These are phyloP conservation scores for Xylaria scruposa DNA, from an alignment of 495 filamentous ascomycete genomes.

Conservation along the genomic window DNA sequence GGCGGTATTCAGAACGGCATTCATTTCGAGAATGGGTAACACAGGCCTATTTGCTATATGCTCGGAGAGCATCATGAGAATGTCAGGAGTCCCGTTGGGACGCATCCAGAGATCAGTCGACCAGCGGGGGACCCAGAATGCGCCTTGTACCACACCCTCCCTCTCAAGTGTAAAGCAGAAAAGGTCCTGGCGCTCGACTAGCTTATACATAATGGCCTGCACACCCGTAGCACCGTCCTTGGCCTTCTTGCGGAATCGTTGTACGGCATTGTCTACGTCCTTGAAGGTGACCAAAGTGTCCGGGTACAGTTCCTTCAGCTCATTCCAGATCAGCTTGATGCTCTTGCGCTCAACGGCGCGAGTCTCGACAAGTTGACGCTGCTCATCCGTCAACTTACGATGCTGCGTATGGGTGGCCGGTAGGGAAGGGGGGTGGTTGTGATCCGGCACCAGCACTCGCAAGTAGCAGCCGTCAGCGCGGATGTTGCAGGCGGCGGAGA, in stretches of 20 bases:
- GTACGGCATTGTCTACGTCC: conserved; percentile 39
- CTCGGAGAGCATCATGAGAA: conserved; percentile 41
- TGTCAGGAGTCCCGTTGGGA: conserved; percentile 35
- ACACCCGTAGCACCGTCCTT: conserved; percentile 42
- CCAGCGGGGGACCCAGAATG: conserved; percentile 44
- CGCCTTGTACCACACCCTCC: conserved; percentile 34
- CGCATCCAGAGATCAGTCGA: conserved; percentile 39
- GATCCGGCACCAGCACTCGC: conserved; percentile 34
- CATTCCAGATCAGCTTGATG: conserved; percentile 36
- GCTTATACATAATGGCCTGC: conserved; percentile 39
- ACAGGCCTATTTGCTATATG: conserved; percentile 40
- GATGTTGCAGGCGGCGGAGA: conserved; percentile 36
- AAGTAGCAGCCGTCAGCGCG: conserved; percentile 38
- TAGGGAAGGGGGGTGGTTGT: conserved; percentile 38
- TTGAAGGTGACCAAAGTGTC: conserved; percentile 37
- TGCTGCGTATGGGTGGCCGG: conserved; percentile 38
- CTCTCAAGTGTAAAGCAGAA: conserved; percentile 40
- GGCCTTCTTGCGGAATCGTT: conserved; percentile 40
- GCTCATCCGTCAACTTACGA: conserved; percentile 38
- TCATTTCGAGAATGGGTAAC: conserved; percentile 41
- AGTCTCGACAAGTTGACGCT: conserved; percentile 39
- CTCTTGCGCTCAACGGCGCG: conserved; percentile 39
- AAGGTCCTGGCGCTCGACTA: conserved; percentile 39
- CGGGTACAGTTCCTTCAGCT: conserved; percentile 33
- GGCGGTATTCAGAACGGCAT: conserved; percentile 31